Base-by-base conservation (phyloP, 306 rosid species). In the Dalbergia oliveri region DNA sequence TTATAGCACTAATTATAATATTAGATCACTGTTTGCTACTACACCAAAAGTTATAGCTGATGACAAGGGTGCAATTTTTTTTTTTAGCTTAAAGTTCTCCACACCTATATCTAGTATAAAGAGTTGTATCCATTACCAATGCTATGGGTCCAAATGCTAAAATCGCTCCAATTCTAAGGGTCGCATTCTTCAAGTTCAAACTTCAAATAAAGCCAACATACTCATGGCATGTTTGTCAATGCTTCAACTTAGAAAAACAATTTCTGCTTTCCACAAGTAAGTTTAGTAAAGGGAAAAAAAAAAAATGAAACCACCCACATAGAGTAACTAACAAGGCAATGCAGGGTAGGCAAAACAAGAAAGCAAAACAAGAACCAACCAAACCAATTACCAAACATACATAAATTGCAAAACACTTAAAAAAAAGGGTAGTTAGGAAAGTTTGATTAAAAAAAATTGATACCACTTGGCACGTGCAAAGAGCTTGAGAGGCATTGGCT, bases 401-500 rank as follows among this genome's bases (percentile, higher is more conserved):
- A 86, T 69, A 66, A 57, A 54, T 14, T 8, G 6, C 10, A 23
- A 39, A 65, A 2, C 4, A 23, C 5, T 43, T 6, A 13, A 6
- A 49, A 54, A 68, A 69, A 13, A 45, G 54, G 23, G 44, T 12
- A 31, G 33, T n/a, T n/a, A 33, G 37, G 81, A 77, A 66, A 74
- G 78, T 76, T 85, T 66, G 74, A 50, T 12, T 0, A 50, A 49
- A 45, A 8, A 12, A 76, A 86, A 77, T 73, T 53, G 84, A 62
- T 91, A 93, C 97, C 94, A 88, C 80, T 89, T 89, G 77, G 87
- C 97, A 68, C 89, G 90, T 43, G 81, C 90, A 11, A 84, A 43
- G 85, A 77, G 84, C 69, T 73, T 86, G 73, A 84, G 86, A 66
- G 88, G 77, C 87, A 82, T 84, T 54, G 93, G 92, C 57, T 82